Evolutionary conservation across 31 red algal genomes (phyloP), one percentile per base, ranked within the genome.

Genomic region (Bonnemaisonia californica): DNA sequence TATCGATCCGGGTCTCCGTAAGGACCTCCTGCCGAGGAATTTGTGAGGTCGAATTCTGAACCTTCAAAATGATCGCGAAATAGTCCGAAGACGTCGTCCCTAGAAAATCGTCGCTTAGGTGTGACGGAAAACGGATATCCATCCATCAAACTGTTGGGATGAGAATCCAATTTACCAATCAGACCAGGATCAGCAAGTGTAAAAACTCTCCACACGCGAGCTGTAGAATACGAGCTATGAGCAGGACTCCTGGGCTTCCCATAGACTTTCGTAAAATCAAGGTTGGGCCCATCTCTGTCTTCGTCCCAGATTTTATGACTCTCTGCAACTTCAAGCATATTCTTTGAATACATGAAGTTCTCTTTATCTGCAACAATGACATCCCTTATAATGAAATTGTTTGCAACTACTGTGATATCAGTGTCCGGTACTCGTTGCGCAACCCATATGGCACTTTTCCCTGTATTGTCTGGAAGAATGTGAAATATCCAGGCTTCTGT

Each of bases 401-500:
- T 94, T 9, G 91, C 91, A 21, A 88, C 78, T 34, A 84, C 82
- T 45, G 84, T 65, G 24, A 94, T 64, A 41, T 84, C 80, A 7
- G 67, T 76, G 33, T 87, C 76, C 37, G 91, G 83, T 11, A 94
- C 78, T 28, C 91, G 68, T 63, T 94, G 91, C 28, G 91, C 91
- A 12, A 37, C 79, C 91, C 84, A 94, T 27, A 94, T 48, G 13
- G 91, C 84, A 36, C 83, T 88, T 33, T 40, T 81, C 0, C 91
- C 91, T 7, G 91, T 78, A 57, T 82, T 70, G 31, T 94, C 84
- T 54, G 83, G 62, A 28, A 55, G 62, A 31, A 88, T 56, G 55
- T 88, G 91, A 72, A 94, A 88, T 3, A 94, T 57, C 91, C 91
- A 94, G 1, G 83, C 64, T 30, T 94, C 91, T 7, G 54, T 29